Base-by-base conservation (phyloP, 768 basidiomycete species). In the Rhizopogon roseolus region DNA sequence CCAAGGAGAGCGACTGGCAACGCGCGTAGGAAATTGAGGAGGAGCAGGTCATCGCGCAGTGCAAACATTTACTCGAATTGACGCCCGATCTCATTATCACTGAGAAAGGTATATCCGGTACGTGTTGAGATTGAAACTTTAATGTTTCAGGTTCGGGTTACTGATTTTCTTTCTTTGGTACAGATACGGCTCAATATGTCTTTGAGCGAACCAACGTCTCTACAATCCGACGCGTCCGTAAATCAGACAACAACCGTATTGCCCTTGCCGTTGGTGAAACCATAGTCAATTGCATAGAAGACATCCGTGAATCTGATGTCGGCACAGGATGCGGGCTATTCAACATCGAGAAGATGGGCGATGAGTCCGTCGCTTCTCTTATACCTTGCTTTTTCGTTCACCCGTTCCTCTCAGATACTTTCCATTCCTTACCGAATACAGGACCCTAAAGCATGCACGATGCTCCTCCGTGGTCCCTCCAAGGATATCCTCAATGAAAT, bases 401-500 rank as follows among this genome's bases (percentile, higher is more conserved):
- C 46, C 16, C 45, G 16, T 9, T 27, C n/a, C 42, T 34, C 46
- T 3, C 62, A 92, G 93, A 69, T 98, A 98, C 77, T 99, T 98
- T 70, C 88, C 95, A 29, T 98, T 98, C 84, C 79, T 98, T 48
- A 90, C 88, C n/a, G 84, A 93, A 65, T 99, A 96, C 75, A 74
- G 34, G 76, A 79, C 13, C 97, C 97, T 5, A 96, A 97, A 74
- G 97, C 96, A 1, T 98, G 97, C 80, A 98, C 96, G 9, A 93
- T 98, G 71, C 83, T 99, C 43, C 88, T 99, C 13, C 93, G 96
- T 40, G 95, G 97, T 1, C 97, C 97, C 0, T 96, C 93, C 2
- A 99, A 98, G 71, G 97, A 98, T 64, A 93, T 98, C 62, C 78
- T 99, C 46, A 97, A 98, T 70, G 97, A 98, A 74, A 92, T 98